Conservation (phyloP, 768 basidiomycete species). For the Tricholoma sp. region DNA sequence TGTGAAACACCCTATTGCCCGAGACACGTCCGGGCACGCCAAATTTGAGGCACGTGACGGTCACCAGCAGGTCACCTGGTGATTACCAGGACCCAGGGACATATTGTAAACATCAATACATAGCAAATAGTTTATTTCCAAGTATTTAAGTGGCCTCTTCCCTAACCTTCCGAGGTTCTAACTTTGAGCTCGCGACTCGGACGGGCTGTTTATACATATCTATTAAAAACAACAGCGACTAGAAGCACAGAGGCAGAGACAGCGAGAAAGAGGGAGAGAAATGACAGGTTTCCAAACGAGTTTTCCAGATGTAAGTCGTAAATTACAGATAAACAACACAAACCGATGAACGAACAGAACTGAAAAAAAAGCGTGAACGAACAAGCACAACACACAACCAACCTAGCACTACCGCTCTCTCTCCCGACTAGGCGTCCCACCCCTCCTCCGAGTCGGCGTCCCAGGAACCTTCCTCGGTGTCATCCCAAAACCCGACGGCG, state of each 20-base stretch:
- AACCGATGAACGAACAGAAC: background rate
- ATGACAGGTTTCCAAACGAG: background rate
- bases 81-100: no score
- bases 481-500: slow-evolving; percentile 17
- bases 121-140: no score
- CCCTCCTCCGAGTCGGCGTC: slow-evolving; percentile 60
- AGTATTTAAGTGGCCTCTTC: no score
- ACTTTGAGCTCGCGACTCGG: no score
- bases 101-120: no score
- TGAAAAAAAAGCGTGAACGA: background rate
- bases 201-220: no score
- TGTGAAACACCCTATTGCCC: no score
- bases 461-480: slow-evolving; percentile 64
- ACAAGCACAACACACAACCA: background rate
- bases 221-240: background rate
- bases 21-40: no score
- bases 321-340: background rate
- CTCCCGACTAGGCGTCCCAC: slow-evolving; percentile 42
- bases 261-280: no score
- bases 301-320: background rate
- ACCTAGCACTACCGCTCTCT: slow-evolving; percentile 15
- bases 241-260: background rate
- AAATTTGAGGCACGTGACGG: no score
- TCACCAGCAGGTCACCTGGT: no score
- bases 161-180: no score